Evolutionary conservation across 192 early-diverging fungal genomes (phyloP).

Genomic region (Rhizophagus sp.): DNA sequence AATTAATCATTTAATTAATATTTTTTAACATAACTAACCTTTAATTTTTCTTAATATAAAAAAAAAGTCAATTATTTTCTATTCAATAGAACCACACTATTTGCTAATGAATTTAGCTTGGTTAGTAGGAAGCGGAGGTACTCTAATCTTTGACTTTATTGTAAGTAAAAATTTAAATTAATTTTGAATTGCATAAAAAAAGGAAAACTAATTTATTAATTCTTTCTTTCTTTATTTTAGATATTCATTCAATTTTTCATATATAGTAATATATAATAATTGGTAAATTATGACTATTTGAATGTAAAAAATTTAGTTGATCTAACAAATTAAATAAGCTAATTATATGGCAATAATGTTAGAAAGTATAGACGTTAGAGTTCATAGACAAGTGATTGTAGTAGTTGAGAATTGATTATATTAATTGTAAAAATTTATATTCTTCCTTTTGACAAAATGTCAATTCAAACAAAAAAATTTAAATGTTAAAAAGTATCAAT

Average conservation of each 20-base stretch:
- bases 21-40: background rate
- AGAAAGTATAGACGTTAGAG: no score
- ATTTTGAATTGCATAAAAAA: background rate
- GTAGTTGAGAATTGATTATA: no score
- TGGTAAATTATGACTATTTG: no score
- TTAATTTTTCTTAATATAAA: background rate
- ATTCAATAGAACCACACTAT: conserved; percentile 64
- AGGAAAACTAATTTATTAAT: background rate
- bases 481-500: no score
- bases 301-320: no score
- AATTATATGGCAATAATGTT: no score
- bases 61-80: conserved; percentile 71
- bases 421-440: no score
- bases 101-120: conserved; percentile 73
- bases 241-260: conserved; percentile 5
- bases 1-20: background rate
- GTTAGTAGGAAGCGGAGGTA: conserved; percentile 75
- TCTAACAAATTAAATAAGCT: no score
- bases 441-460: no score
- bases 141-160: conserved; percentile 73
- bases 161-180: conserved; percentile 41
- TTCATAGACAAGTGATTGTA: no score
- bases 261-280: background rate
- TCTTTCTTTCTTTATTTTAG: background rate
- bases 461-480: no score